These are phyloP conservation scores for Blakeslea trispora DNA, from an alignment of 371 early-diverging fungal genomes.

Conservation along the genomic window DNA sequence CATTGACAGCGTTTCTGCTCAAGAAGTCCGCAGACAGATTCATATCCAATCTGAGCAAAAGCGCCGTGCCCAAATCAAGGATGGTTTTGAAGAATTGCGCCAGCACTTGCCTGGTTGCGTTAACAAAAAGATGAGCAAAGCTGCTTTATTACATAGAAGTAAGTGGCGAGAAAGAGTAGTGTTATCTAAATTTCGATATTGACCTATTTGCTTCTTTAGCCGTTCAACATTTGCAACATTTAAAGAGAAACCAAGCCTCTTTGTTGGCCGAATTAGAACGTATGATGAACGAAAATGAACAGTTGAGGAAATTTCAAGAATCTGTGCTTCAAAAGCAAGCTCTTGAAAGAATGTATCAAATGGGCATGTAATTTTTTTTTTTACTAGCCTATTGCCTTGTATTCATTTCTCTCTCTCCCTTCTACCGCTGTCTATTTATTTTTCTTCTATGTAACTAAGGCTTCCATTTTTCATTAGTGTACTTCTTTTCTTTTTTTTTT, in stretches of 20 bases:
- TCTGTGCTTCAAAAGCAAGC: conserved; percentile 54
- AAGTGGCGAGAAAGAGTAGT: no score
- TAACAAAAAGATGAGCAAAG: conserved; percentile 62
- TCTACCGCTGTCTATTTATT: neutral
- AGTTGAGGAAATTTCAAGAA: conserved; percentile 55
- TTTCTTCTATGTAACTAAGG: conserved; percentile 1
- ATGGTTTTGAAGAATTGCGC: conserved; percentile 60
- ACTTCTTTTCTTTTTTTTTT: no score
- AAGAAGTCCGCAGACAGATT: conserved; percentile 58
- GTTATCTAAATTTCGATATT: no score
- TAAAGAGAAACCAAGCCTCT: conserved; percentile 48
- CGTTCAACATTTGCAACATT: conserved; percentile 53
- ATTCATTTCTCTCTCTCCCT: no score
- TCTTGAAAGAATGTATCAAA: conserved; percentile 55
- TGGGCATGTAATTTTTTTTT: conserved; percentile 40
- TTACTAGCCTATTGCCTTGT: neutral
- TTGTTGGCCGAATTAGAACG: conserved; percentile 50
- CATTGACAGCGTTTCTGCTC: conserved; percentile 36
- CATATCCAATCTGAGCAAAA: conserved; percentile 67
- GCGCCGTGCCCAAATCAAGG: conserved; percentile 62
- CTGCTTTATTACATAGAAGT: conserved; percentile 55
- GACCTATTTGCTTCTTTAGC: conserved; percentile 24
- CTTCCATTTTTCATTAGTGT: conserved; percentile 1
- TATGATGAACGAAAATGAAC: conserved; percentile 51
- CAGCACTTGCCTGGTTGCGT: conserved; percentile 56